Evolutionary conservation across 441 rosid genomes (phyloP), one percentile per base, ranked within the genome.

Genomic region (Viola pubescens): DNA sequence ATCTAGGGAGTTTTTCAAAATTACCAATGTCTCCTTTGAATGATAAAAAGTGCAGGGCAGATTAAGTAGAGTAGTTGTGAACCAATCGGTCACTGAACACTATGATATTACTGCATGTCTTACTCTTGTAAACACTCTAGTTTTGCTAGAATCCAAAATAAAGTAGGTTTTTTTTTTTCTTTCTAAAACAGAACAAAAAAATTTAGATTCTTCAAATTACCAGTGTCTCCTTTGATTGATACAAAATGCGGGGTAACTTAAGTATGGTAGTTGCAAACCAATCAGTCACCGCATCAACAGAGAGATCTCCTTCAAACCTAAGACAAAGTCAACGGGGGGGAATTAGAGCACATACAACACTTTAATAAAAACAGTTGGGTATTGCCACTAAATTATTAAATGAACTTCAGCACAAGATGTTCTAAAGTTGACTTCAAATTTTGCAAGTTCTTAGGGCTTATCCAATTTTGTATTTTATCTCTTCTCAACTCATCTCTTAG

Each of bases 301-400:
- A 86, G 39, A 83, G 78, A 63, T 82, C 91, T 67, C 89, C 96
- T 61, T 80, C 88, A 80, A 81, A 86, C 86, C 99, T 94, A 66
- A 65, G 57, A 72, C 37, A 60, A 59, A 63, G 19, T 34, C 48
- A 2, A 37, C 7, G n/a, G 49, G 9, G 3, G 19, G 14, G 14
- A 50, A 26, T 16, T 16, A 6, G 37, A 50, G 53, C 10, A 46
- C 26, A 16, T 16, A 16, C 19, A 50, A 50, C 53, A 50, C 53
- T 9, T 6, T 50, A 7, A 19, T 19, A 50, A 16, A 45, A n/a
- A 50, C 34, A 50, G 14, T 50, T 16, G 14, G 37, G 9, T 50
- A 50, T 16, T 50, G 37, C 10, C 26, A 19, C 1, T 19, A 19
- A 19, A 8, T 16, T 16, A 50, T 50, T 37, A 50, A 50, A 50